Percentiles rank a stretch among this genome's conserved stretches.
These are phyloP conservation scores for Fusarium goolgardi DNA, from an alignment of 2,329 filamentous ascomycete species.

Conservation along the genomic window DNA sequence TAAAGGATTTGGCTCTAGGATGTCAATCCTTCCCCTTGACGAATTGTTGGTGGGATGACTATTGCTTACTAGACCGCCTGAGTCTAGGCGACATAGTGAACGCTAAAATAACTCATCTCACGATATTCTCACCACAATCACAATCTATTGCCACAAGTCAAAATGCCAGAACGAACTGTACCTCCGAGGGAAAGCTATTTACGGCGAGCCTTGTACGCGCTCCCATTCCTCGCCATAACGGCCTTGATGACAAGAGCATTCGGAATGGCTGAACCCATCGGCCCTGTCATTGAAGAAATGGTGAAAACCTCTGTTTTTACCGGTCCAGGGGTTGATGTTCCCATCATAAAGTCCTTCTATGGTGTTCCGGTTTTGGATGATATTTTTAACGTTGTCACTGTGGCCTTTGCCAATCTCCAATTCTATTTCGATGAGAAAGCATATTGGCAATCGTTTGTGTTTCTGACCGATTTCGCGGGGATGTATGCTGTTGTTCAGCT, in stretches of 20 bases:
- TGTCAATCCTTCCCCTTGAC: background rate
- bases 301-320: constrained; percentile 10
- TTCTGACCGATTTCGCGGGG: constrained; percentile 46
- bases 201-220: constrained; percentile 32
- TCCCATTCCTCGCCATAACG: constrained; percentile 38
- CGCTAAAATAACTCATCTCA: constrained; percentile 3
- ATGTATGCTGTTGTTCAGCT: constrained; percentile 46
- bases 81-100: background rate
- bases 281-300: constrained; percentile 13
- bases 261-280: constrained; percentile 38
- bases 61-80: background rate
- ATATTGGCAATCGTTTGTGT: constrained; percentile 48
- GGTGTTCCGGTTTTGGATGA: constrained; percentile 39
- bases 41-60: constrained; percentile 8
- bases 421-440: constrained; percentile 36
- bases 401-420: constrained; percentile 44
- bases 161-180: background rate
- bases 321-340: constrained; percentile 14
- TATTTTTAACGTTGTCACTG: constrained; percentile 30
- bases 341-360: constrained; percentile 38
- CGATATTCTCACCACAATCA: background rate
- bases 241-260: constrained; percentile 40
- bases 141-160: background rate
- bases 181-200: constrained; percentile 1
- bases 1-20: background rate